Base-by-base conservation (phyloP, 768 basidiomycete species). In the Lenzites betulinus region DNA sequence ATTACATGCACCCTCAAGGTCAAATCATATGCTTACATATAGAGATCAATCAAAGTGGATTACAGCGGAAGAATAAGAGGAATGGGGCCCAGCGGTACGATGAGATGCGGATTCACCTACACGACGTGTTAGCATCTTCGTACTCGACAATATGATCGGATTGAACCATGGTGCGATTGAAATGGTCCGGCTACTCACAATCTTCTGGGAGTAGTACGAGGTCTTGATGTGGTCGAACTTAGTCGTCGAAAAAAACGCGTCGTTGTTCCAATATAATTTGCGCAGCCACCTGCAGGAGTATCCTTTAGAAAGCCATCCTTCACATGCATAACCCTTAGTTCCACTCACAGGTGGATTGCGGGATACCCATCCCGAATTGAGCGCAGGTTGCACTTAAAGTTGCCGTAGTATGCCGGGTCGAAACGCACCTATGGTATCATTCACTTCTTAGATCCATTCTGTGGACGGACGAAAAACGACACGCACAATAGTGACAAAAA, bases 401-500 rank as follows among this genome's bases (percentile, higher is more conserved):
- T 92, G 0, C 88, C 85, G 48, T 89, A 82, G 74, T 98, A 98
- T 16, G 90, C 95, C 1, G 88, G 87, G 67, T 96, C 94, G 74
- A 95, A 95, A 38, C 93, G 92, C n/a, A n/a, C n/a, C n/a, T n/a
- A n/a, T n/a, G n/a, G n/a, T n/a, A n/a, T n/a, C n/a, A n/a, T n/a
- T n/a, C n/a, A n/a, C n/a, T n/a, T n/a, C n/a, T n/a, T n/a, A n/a
- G n/a, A n/a, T n/a, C n/a, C n/a, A n/a, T n/a, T n/a, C n/a, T n/a
- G n/a, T n/a, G n/a, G n/a, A n/a, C n/a, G n/a, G n/a, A n/a, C n/a
- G n/a, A n/a, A n/a, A n/a, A n/a, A n/a, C n/a, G n/a, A n/a, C n/a
- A n/a, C n/a, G n/a, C 62, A 95, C 89, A 59, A 95, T 88, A 2
- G 96, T 97, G n/a, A 96, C 94, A 77, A 84, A 98, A 42, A 98